Base-by-base conservation (phyloP, 768 basidiomycete species). In the Chalciporus chontae region DNA sequence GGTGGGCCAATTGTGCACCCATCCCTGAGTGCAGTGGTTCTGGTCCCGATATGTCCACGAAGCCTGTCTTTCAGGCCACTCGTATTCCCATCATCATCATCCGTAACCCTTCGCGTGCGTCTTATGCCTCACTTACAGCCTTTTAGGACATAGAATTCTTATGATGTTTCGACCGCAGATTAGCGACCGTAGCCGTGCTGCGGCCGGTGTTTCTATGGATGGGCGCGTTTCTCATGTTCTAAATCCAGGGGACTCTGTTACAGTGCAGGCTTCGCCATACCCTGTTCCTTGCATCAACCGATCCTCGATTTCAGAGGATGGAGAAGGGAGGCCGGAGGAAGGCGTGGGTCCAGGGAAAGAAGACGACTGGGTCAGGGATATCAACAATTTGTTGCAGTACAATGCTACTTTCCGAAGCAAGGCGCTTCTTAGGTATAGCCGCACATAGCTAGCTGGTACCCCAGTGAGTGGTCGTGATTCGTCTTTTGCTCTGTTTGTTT, bases 1-100 rank as follows among this genome's bases (percentile, higher is more conserved):
- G 94, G 94, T 29, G 94, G 94, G 21, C 94, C 94, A 4, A 96
- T 97, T 57, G 92, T 96, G 0, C 94, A 96, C 55, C 94, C 94
- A 3, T 90, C 90, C 3, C 73, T 94, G 34, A 89, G 88, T 51
- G 90, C 93, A 1, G 77, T 96, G 44, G 87, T 97, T 13, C 73
- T 97, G 37, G 95, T 94, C 1, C 94, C 94, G n/a, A 95, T 97
- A 56, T 94, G 92, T 61, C 94, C 94, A 42, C 79, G 94, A 48
- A 93, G 90, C 64, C 71, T 97, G 17, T 91, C 88, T 26, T 97
- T 97, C 69, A 76, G 94, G 11, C 93, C 94, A 3, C 79, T 97
- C 3, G 87, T 97, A 7, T 87, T 97, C 56, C 94, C 94, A 1
- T 81, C 80, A 19, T 87, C 86, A 15, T 89, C 87, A 0, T 78